Base-by-base conservation (phyloP, 2,329 filamentous ascomycete species). In the Colletotrichum caudatum region DNA sequence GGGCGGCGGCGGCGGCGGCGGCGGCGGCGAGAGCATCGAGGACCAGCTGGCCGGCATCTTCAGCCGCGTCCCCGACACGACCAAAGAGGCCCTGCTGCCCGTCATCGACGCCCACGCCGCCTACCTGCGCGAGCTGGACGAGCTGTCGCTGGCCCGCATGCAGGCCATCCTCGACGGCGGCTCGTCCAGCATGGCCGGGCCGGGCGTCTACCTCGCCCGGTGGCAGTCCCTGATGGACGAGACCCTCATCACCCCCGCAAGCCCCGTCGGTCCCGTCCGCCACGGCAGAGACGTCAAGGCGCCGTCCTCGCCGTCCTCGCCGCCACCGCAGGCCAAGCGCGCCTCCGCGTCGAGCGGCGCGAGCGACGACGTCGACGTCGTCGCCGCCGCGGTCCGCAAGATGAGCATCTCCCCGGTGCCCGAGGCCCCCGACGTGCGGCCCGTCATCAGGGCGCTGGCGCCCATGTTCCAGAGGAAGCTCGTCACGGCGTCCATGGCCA, bases 211-310 rank as follows among this genome's bases (percentile, higher is more conserved):
- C 77, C 86, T 94, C 33, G 85, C 88, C 1, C 87, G 90, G 61
- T 95, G 93, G 93, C 91, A 94, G 78, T 83, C 87, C 0, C 83
- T 94, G 8, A 83, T 95, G 3, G 91, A 94, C 77, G 83, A 86
- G n/a, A 93, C 93, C 0, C 79, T 86, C 57, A 90, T 95, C 72
- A 92, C 91, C 1, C 92, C 93, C 0, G 85, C 82, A 0, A 84
- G 81, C 1, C 79, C 84, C 0, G 77, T 80, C 1, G 91, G 91
- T 0, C 82, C 83, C 1, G 79, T 91, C 0, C 84, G 92, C 0
- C 78, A 74, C 9, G 89, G 89, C 18, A 84, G 81, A 44, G 87
- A 89, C 23, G 86, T 89, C 37, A 86, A 83, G 77, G 79, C 81
- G 51, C 73, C 41, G 41, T 77, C 81, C 51, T 73, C 39, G 39